Conservation (phyloP, 2,329 filamentous ascomycete species). For the Hyphodiscus sp. region DNA sequence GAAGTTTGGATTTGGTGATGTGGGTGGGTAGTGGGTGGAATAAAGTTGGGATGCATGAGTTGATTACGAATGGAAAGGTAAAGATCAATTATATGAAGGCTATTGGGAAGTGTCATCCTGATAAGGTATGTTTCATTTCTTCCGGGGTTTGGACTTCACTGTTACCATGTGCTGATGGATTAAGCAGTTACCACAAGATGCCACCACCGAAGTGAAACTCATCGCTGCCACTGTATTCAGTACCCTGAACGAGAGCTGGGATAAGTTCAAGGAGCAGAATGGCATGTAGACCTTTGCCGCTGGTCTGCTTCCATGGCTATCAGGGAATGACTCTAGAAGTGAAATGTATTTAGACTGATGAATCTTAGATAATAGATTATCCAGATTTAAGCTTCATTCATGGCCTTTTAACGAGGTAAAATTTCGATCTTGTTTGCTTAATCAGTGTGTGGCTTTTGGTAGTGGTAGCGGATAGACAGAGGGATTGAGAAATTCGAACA, state of each 20-base stretch:
- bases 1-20: conserved; percentile 79
- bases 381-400: too few species aligned
- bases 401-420: too few species aligned
- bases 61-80: conserved; percentile 89
- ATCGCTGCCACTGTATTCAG: conserved; percentile 61
- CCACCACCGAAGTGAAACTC: conserved; percentile 58
- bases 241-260: conserved; percentile 66
- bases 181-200: conserved; percentile 54
- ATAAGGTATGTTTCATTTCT: conserved; percentile 66
- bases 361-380: background rate
- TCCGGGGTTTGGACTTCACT: background rate
- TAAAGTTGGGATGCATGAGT: conserved; percentile 87
- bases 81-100: conserved; percentile 99
- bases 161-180: background rate
- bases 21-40: conserved; percentile 96
- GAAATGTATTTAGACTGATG: background rate
- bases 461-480: too few species aligned
- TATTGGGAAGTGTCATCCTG: conserved; percentile 95
- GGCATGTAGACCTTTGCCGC: conserved; percentile 39
- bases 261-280: conserved; percentile 66
- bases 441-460: too few species aligned
- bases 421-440: too few species aligned
- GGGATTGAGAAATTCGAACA: too few species aligned
- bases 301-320: background rate
- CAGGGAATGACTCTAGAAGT: too few species aligned